These are phyloP conservation scores for Gracilariopsis chorda DNA, from an alignment of 23 red algal genomes.

Conservation along the genomic window DNA sequence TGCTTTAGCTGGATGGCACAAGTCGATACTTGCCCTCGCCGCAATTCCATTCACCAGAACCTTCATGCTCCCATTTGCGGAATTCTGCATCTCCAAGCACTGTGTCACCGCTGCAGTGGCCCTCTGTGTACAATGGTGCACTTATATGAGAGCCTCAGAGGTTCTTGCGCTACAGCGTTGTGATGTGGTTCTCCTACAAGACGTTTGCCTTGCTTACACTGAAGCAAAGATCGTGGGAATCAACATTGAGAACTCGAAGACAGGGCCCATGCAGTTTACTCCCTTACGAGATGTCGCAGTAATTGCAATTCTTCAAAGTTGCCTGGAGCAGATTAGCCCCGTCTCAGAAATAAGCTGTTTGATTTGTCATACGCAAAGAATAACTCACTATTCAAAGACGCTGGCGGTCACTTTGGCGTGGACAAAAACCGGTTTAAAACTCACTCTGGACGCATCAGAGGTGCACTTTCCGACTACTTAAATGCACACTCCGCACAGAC, in stretches of 20 bases:
- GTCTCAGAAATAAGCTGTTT: too few relatives aligned
- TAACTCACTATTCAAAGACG: background rate
- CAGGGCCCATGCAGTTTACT: background rate
- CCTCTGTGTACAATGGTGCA: background rate
- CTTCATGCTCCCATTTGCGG: background rate
- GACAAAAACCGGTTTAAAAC: background rate
- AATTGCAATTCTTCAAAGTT: background rate
- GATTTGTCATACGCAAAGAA: background rate
- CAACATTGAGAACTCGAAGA: background rate
- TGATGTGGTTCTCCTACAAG: background rate
- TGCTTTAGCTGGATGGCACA: background rate
- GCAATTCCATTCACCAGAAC: background rate
- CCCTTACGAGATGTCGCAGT: background rate
- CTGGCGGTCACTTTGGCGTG: background rate
- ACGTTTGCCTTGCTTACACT: background rate
- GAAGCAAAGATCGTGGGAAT: background rate
- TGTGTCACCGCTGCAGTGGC: background rate
- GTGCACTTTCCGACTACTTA: background rate
- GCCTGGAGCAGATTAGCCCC: too few relatives aligned
- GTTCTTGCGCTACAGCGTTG: background rate
- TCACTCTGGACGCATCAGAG: constrained; percentile 13
- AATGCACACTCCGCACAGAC: background rate
- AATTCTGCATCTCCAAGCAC: background rate
- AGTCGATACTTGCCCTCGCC: background rate
- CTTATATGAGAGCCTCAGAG: constrained; percentile 17